Base-by-base conservation (phyloP, 371 early-diverging fungal species). In the Mucor sp. region DNA sequence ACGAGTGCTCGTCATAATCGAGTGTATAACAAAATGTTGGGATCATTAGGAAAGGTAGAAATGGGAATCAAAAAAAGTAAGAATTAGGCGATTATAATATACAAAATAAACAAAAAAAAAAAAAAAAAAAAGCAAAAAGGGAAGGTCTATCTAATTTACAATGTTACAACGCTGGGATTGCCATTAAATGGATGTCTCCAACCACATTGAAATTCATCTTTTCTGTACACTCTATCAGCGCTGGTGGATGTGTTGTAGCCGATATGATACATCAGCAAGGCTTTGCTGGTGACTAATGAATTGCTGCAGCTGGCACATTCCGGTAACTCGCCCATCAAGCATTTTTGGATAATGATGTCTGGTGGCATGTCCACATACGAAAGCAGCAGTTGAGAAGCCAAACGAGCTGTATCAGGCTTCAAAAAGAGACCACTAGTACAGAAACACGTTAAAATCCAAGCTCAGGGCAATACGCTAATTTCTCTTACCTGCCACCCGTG, bases 241-340 rank as follows among this genome's bases (percentile, higher is more conserved):
- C 83, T 82, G 25, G 83, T 84, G 11, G 80, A 80, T 6, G 85
- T 75, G 66, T 84, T 83, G 60, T 79, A 81, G 17, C 85, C 85
- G 28, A 84, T 70, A 65, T 84, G 83, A 33, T 74, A 73, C 69
- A 79, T 82, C 15, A 79, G 63, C 25, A 84, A 53, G 9, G 72
- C 77, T 53, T 75, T 71, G 41, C 80, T 81, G n/a, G 72, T 82
- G 39, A 82, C 80, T 58, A 84, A 63, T 19, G 71, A 67, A 19
- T 74, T 44, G 6, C 47, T 62, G 32, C 71, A 71, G 57, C 67
- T 65, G 23, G 66, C 58, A 66, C 84, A 84, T 30, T 69, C 77
- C 15, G 74, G 67, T 37, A 78, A 73, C 28, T 67, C 58, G 27
- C 82, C 84, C 63, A 84, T 43, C n/a, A 84, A 53, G 57, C 84